phyloP scores from a whole-genome alignment of 1,139 yeast species.

The Suzukiozyma palmioleophila region DNA sequence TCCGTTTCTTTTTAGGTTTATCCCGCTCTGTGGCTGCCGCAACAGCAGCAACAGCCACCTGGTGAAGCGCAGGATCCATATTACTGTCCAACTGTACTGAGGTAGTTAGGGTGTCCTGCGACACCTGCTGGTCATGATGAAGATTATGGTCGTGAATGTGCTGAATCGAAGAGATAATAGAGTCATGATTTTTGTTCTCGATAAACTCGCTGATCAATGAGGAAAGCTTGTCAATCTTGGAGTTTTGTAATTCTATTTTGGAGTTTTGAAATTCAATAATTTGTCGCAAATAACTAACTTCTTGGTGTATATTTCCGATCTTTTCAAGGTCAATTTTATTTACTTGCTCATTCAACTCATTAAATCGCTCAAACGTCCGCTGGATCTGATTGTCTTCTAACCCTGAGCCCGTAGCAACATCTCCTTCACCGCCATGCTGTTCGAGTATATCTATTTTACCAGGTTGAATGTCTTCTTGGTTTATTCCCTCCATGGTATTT shows the following conservation, averaged over 20 bases:
- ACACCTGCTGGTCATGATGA: conserved; percentile 4
- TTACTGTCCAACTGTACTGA: conserved; percentile 23
- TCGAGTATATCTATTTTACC: conserved; percentile 1
- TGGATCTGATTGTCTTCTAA: conserved; percentile 1
- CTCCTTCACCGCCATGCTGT: not conserved
- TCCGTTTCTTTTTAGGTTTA: conserved; percentile 3
- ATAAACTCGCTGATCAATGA: conserved; percentile 27
- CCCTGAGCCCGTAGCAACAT: not conserved
- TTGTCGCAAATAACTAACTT: conserved; percentile 33
- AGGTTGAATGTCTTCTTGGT: conserved; percentile 1
- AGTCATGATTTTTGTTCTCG: conserved; percentile 31
- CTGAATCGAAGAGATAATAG: conserved; percentile 22
- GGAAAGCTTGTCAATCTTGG: conserved; percentile 37
- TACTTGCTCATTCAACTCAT: conserved; percentile 9
- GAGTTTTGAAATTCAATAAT: conserved; percentile 34
- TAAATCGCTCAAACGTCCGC: not conserved
- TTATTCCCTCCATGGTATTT: conserved; percentile 2
- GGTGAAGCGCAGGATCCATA: conserved; percentile 39
- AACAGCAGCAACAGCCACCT: conserved; percentile 37
- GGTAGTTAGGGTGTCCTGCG: conserved; percentile 6
- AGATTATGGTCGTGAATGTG: conserved; percentile 25
- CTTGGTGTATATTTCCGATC: conserved; percentile 24
- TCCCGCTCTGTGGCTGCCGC: conserved; percentile 13
- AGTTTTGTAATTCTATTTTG: conserved; percentile 31
- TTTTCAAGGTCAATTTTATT: conserved; percentile 19